Base-by-base conservation (phyloP, 352 stramenopile genomes). In the Aphanomyces invadans region DNA sequence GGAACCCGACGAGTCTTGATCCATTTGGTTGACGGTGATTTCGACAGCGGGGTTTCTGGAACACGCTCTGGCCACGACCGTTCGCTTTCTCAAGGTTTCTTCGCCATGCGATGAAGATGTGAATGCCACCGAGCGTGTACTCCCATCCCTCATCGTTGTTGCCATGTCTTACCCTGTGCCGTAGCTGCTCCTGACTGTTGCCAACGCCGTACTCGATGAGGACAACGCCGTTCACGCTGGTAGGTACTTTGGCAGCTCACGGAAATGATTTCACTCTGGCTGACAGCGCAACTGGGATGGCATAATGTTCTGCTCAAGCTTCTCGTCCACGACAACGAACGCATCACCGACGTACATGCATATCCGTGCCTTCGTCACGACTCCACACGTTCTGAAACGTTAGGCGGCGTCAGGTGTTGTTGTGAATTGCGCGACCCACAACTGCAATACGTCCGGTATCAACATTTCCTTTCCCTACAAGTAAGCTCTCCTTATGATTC, bases 41-140 rank as follows among this genome's bases (percentile, higher is more conserved):
- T n/a, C n/a, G n/a, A n/a, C n/a, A 93, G 84, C 81, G 25, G 82
- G 81, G 1, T 90, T 90, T 59, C 61, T 90, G 55, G 83, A 86
- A 44, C 68, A 71, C 64, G 74, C 71, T 26, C 76, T 76, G 4
- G 28, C 7, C 15, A 19, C 36, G 68, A 64, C 45, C 21, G 7
- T 59, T 2, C 29, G 38, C 65, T 42, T 62, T 74, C 7, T 32
- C 25, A 54, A 45, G 29, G 1, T n/a, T 1, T 19, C 48, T 4
- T 25, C 25, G 60, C 36, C 25, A 5, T 56, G 12, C 49, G 49
- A 52, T 12, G 39, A 57, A 10, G 21, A 11, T n/a, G 38, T 36
- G 38, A 31, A 31, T 19, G 21, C 26, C 28, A 46, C 21, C 5
- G 26, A 56, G 5, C 5, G 33, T 11, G 48, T 59, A 67, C 7